These are phyloP conservation scores for Cladosporium sp. DNA, from an alignment of 2,329 filamentous ascomycete species.

Conservation along the genomic window DNA sequence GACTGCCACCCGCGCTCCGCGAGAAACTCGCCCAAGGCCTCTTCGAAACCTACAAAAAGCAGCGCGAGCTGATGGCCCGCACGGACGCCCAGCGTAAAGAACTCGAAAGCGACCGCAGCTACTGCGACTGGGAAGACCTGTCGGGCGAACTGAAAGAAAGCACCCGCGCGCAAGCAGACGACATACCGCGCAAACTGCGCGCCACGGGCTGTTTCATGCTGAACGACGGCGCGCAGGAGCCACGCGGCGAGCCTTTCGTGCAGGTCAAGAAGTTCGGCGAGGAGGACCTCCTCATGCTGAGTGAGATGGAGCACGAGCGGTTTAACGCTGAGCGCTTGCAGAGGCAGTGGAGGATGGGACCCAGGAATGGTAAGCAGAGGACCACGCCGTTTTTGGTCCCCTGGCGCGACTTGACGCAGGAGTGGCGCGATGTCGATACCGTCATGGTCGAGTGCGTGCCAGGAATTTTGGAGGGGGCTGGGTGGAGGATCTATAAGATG, in stretches of 20 bases:
- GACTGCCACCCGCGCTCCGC: slow-evolving; percentile 29
- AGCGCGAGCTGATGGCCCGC: slow-evolving; percentile 26
- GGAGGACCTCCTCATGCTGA: slow-evolving; percentile 30
- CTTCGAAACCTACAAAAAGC: slow-evolving; percentile 32
- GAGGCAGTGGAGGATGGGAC: slow-evolving; percentile 32
- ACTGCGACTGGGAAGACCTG: slow-evolving; percentile 34
- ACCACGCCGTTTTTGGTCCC: slow-evolving; percentile 33
- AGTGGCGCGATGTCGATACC: slow-evolving; percentile 33
- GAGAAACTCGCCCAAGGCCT: slow-evolving; percentile 31
- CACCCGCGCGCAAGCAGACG: slow-evolving; percentile 32
- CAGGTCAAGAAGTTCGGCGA: slow-evolving; percentile 27
- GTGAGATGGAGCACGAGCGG: slow-evolving; percentile 34
- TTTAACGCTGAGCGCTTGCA: slow-evolving; percentile 34
- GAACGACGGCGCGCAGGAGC: slow-evolving; percentile 19
- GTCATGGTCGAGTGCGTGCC: slow-evolving; percentile 36
- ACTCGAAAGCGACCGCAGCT: slow-evolving; percentile 27
- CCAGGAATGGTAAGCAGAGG: slow-evolving; percentile 28
- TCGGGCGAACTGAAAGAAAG: slow-evolving; percentile 31
- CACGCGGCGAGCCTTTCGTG: slow-evolving; percentile 26
- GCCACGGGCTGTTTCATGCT: slow-evolving; percentile 34
- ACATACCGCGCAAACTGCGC: slow-evolving; percentile 33
- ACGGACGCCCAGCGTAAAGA: slow-evolving; percentile 24
- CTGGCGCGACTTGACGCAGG: slow-evolving; percentile 32
- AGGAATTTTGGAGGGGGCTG: slow-evolving; percentile 25
- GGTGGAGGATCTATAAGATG: slow-evolving; percentile 34